Conservation (phyloP, 768 basidiomycete species). For the Serendipita sp. region DNA sequence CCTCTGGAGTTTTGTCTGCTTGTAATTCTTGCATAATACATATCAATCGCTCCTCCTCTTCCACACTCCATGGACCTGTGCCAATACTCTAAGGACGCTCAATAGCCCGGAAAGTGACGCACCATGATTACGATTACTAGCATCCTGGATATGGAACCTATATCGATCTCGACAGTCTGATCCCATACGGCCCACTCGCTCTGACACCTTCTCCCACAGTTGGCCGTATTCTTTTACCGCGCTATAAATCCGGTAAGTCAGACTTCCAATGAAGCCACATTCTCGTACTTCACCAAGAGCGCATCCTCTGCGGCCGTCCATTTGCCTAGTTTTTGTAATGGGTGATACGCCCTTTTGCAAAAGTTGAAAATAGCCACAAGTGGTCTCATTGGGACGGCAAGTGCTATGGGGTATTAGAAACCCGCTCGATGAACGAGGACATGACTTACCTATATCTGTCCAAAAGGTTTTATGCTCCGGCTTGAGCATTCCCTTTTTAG, state of each 20-base stretch:
- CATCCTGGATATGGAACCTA: conserved; percentile 62
- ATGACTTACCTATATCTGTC: conserved; percentile 55
- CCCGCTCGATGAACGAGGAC: not conserved
- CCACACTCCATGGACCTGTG: conserved; percentile 55
- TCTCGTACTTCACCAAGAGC: conserved; percentile 47
- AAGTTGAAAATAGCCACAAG: conserved; percentile 76
- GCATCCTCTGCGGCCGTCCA: conserved; percentile 57
- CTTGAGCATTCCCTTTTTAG: conserved; percentile 37
- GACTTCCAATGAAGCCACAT: conserved; percentile 24
- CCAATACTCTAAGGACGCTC: not conserved
- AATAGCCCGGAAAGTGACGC: conserved; percentile 11
- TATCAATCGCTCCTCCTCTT: conserved; percentile 61
- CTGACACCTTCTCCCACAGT: conserved; percentile 66
- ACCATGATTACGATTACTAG: conserved; percentile 47
- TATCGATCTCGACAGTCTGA: conserved; percentile 74
- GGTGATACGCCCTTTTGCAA: conserved; percentile 53
- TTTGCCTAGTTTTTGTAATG: conserved; percentile 47
- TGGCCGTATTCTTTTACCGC: conserved; percentile 55
- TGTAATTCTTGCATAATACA: conserved; percentile 49
- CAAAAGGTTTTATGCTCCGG: conserved; percentile 53
- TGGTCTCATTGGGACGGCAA: conserved; percentile 56
- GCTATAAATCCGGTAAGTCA: conserved; percentile 21
- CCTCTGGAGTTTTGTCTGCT: conserved; percentile 53
- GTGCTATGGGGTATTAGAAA: conserved; percentile 27
- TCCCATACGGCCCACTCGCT: conserved; percentile 53